Evolutionary conservation across 1,284 basidiomycete species (phyloP), one percentile per base, ranked within the genome.

Genomic region (Boletellus sp.): DNA sequence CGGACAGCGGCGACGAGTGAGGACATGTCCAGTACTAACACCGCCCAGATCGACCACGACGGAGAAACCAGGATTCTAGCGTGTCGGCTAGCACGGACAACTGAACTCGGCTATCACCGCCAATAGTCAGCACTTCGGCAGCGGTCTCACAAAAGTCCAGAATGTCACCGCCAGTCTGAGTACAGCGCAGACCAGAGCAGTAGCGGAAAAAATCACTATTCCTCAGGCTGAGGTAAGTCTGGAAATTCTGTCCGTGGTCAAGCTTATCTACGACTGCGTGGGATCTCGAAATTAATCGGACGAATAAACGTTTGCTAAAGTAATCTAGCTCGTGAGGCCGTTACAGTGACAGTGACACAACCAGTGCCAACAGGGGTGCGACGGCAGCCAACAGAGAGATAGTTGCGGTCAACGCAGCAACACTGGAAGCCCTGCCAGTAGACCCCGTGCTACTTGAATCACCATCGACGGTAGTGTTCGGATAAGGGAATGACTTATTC

Each of bases 401-500:
- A 7, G 38, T 54, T 16, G 49, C 42, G 44, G 54, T 65, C 54
- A 56, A 44, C 38, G 45, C 30, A 19, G 48, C 35, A 42, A 26
- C 49, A 4, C 55, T 19, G 19, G 44, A 32, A 13, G 30, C 6
- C 30, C 30, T 15, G 13, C 30, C 41, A 19, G 42, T 39, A 7
- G 61, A 37, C 38, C 40, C 52, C 4, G 51, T 47, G n/a, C 47
- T 42, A 16, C 38, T 51, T 10, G 57, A 39, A 16, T 44, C 49
- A 16, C 54, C 51, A 16, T 36, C 50, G 12, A 43, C 5, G 1
- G 64, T 54, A 24, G 53, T 64, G 52, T 72, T 65, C 46, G 57
- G n/a, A 33, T 62, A 76, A 24, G 82, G 82, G 77, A 86, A 85
- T 0, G 82, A 73, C 36, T 62, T 66, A 60, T 87, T 88, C 44